phyloP scores from a whole-genome alignment of 305 asterid genomes.

The Galium porrigens region DNA sequence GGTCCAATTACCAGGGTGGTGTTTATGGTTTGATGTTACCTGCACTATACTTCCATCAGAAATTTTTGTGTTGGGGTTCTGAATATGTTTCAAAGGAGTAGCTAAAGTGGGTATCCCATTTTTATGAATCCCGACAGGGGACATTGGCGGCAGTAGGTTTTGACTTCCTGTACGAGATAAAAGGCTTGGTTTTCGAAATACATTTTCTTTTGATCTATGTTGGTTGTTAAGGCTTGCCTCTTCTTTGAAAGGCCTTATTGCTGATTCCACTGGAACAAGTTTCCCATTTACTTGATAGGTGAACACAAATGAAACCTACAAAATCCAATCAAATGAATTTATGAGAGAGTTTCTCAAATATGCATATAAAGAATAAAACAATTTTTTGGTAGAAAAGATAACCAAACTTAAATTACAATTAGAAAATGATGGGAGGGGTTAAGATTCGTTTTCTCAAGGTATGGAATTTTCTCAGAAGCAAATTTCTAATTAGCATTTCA shows the following conservation, averaged over 20 bases:
- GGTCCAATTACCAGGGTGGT: conserved; percentile 24
- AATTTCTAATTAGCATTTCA: conserved; percentile 1
- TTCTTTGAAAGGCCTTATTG: conserved; percentile 23
- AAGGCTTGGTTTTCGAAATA: conserved; percentile 22
- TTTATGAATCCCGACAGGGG: conserved; percentile 23
- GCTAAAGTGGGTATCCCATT: conserved; percentile 18
- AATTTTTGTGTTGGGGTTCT: conserved; percentile 36
- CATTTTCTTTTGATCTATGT: conserved; percentile 24
- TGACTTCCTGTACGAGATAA: conserved; percentile 20
- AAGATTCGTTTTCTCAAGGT: not conserved
- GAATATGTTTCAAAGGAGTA: conserved; percentile 29
- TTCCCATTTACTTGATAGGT: conserved; percentile 83
- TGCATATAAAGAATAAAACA: not conserved
- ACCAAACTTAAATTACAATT: not conserved
- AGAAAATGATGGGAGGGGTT: not conserved
- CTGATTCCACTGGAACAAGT: conserved; percentile 74
- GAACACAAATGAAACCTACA: conserved; percentile 88
- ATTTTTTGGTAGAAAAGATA: not conserved
- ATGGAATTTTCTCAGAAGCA: not conserved
- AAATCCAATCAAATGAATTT: conserved; percentile 12
- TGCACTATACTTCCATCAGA: conserved; percentile 33
- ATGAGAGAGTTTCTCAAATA: conserved; percentile 7
- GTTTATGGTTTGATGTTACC: conserved; percentile 20
- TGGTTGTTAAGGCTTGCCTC: conserved; percentile 25
- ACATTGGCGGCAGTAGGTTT: conserved; percentile 22